A percentile compares a stretch with the other conserved stretches of the same genome.
Evolutionary conservation across 2,329 filamentous ascomycete genomes (phyloP).

Genomic region (Diaporthe vexans): DNA sequence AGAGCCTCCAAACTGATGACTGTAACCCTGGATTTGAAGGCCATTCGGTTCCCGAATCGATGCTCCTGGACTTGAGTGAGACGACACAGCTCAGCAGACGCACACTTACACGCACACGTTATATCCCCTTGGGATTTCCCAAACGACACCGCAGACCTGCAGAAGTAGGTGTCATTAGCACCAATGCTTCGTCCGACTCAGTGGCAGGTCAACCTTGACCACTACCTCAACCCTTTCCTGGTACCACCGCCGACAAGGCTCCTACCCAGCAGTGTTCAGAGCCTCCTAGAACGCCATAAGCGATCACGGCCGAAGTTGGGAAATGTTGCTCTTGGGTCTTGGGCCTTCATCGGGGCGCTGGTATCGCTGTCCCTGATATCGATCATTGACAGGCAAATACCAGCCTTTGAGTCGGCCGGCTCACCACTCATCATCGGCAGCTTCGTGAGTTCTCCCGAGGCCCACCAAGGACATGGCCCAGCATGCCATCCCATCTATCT

Average conservation of each 20-base stretch:
- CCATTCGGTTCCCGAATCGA: background rate
- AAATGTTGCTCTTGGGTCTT: constrained; percentile 71
- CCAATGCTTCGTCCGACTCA: constrained; percentile 37
- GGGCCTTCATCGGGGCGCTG: constrained; percentile 77
- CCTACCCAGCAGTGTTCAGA: constrained; percentile 76
- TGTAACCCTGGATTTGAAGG: background rate
- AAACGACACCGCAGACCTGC: background rate
- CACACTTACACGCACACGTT: background rate
- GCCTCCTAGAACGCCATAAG: constrained; percentile 76
- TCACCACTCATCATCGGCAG: constrained; percentile 76
- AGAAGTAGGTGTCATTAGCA: background rate
- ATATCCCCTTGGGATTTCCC: background rate
- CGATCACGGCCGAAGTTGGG: constrained; percentile 59
- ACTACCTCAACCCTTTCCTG: constrained; percentile 78
- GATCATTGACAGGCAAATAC: constrained; percentile 67
- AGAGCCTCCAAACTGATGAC: background rate
- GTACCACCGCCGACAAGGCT: constrained; percentile 74
- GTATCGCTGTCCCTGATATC: constrained; percentile 72
- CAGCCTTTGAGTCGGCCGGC: constrained; percentile 64
- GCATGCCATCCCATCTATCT: background rate
- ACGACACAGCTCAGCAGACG: background rate
- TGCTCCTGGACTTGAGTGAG: no score
- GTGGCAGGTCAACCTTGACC: constrained; percentile 81
- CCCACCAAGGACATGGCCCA: background rate
- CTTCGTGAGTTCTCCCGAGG: constrained; percentile 67